phyloP scores from a whole-genome alignment of 31 red algal genomes.

The Pterothamnion heteromorphum region DNA sequence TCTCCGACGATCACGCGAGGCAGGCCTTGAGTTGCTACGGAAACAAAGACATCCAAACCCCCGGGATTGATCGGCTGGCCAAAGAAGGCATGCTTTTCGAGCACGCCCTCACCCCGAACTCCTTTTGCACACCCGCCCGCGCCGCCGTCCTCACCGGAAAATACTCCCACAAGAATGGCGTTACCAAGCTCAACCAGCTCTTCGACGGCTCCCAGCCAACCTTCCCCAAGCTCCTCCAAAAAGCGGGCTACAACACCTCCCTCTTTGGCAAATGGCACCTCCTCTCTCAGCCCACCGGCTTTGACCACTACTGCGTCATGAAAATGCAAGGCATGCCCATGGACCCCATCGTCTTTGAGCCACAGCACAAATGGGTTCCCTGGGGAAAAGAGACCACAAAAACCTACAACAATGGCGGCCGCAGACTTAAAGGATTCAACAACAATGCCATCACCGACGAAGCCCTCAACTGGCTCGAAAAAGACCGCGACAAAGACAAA shows the following conservation, averaged over 20 bases:
- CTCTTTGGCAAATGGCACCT: neutral
- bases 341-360: neutral
- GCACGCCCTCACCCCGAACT: neutral
- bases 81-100: neutral
- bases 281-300: neutral
- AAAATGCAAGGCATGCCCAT: neutral
- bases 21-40: neutral
- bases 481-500: neutral
- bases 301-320: neutral
- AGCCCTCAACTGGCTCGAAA: neutral
- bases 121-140: neutral
- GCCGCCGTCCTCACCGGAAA: neutral
- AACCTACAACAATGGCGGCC: too few relatives aligned
- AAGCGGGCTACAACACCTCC: neutral
- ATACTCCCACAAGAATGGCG: neutral
- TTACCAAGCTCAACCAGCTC: neutral
- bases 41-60: neutral
- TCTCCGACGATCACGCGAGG: neutral
- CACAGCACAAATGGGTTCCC: too few relatives aligned
- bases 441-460: neutral
- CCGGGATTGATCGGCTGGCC: neutral
- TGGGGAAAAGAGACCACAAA: too few relatives aligned
- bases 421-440: neutral
- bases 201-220: neutral
- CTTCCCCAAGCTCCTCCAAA: neutral